phyloP scores from a whole-genome alignment of 805 yeast species.

The Yarrowia porcina region DNA sequence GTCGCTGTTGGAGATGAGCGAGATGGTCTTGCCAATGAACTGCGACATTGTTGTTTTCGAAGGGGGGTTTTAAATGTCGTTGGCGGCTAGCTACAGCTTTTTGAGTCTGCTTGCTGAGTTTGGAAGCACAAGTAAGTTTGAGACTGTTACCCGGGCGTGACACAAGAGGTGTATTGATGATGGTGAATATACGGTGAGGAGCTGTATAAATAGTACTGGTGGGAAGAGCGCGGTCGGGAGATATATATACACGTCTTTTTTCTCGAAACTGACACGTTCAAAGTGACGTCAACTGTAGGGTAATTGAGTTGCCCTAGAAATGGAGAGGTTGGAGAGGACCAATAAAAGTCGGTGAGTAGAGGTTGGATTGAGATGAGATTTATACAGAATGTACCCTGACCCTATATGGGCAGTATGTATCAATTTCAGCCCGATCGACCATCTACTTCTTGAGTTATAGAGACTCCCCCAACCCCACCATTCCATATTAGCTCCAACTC shows the following conservation, averaged over 20 bases:
- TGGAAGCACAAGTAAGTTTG: neutral
- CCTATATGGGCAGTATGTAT: too few relatives aligned
- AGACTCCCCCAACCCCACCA: too few relatives aligned
- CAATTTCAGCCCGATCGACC: too few relatives aligned
- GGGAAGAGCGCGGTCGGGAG: too few relatives aligned
- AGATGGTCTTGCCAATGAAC: slow-evolving; percentile 85
- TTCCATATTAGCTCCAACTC: too few relatives aligned
- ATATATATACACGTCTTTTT: neutral
- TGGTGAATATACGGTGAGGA: neutral
- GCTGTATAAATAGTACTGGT: too few relatives aligned
- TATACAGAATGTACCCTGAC: neutral
- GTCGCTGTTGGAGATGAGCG: slow-evolving; percentile 72
- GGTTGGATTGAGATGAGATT: neutral
- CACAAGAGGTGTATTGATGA: neutral
- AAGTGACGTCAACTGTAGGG: neutral
- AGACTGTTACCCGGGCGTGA: slow-evolving; percentile 2
- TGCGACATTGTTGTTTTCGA: slow-evolving; percentile 73
- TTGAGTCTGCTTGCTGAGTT: neutral
- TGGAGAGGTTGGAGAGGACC: neutral
- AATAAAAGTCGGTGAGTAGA: neutral
- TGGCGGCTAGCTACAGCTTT: neutral
- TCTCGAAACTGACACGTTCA: neutral
- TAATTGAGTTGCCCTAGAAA: slow-evolving; percentile 1
- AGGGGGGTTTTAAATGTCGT: neutral
- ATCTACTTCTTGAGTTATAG: too few relatives aligned